Base-by-base conservation (phyloP, 202 grass and related monocot species). In the Setaria italica region DNA sequence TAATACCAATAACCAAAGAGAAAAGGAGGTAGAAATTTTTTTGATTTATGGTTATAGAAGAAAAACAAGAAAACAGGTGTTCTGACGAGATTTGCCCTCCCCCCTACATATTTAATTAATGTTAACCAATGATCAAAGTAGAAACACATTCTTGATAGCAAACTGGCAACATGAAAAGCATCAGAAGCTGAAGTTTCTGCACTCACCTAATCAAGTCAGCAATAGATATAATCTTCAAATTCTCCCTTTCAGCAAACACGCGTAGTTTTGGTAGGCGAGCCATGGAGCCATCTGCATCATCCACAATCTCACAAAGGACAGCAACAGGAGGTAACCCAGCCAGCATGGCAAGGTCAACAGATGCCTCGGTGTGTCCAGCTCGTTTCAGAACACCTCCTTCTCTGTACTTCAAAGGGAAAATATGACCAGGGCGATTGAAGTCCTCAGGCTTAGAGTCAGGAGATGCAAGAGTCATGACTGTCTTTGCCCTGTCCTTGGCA, bases 381-480 rank as follows among this genome's bases (percentile, higher is more conserved):
- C 92, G 90, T 86, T 97, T 97, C 37, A 97, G 85, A 88, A 97
- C 92, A 70, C 95, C 95, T 30, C 95, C 95, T 42, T 94, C 95
- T 85, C 95, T 89, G 78, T 94, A 97, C 69, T 92, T 94, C 56
- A 97, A 74, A 86, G 95, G 92, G 39, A 94, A 97, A 86, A 97
- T 92, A 86, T 94, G 95, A 43, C 95, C 95, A 74, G 95, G 95
- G 19, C 95, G 90, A 67, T 94, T 92, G 72, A 97, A 89, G 72
- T 97, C 95, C 32, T 51, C 82, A 64, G 95, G 90, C 70, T 92
- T 92, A 25, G 95, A 94, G 37, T 92, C 47, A 47, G 84, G 82
- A 72, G 92, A 94, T 72, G 90, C 86, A 83, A 97, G 92, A 48
- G 87, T 65, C 82, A 88, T 43, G 45, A 97, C 82, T 25, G 95